phyloP scores from a whole-genome alignment of 257 asterid genomes.

The Solanum dulcamara region DNA sequence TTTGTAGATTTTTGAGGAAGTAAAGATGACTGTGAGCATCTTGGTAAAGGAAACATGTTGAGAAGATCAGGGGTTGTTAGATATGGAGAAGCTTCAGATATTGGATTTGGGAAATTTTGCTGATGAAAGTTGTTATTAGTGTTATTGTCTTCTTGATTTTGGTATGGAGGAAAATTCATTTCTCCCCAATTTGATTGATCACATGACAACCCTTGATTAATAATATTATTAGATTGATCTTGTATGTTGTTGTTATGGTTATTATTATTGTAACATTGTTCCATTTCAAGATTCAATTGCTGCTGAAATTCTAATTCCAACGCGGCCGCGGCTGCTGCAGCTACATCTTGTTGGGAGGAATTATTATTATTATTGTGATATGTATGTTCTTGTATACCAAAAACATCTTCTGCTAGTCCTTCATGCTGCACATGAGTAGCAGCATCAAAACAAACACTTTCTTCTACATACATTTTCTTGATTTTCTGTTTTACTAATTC shows the following conservation, averaged over 20 bases:
- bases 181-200: conserved; percentile 44
- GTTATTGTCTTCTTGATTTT: conserved; percentile 12
- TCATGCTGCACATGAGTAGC: conserved; percentile 21
- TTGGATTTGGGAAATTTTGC: conserved; percentile 15
- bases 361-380: conserved; percentile 10
- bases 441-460: conserved; percentile 41
- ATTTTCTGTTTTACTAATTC: background rate
- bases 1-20: conserved; percentile 38
- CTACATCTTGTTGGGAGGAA: conserved; percentile 10
- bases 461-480: conserved; percentile 41
- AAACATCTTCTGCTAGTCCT: conserved; percentile 36
- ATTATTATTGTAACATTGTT: conserved; percentile 26
- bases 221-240: conserved; percentile 2
- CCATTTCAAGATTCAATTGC: conserved; percentile 31
- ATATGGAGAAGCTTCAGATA: conserved; percentile 18
- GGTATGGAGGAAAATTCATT: conserved; percentile 15
- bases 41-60: conserved; percentile 57
- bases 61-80: conserved; percentile 47
- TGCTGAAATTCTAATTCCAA: conserved; percentile 61
- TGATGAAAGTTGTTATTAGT: conserved; percentile 1
- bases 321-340: conserved; percentile 17
- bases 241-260: conserved; percentile 9
- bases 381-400: conserved; percentile 26
- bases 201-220: conserved; percentile 9
- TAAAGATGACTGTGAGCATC: conserved; percentile 31